Conservation (phyloP, 2,329 filamentous ascomycete genomes). For the Talaromyces sp. region DNA sequence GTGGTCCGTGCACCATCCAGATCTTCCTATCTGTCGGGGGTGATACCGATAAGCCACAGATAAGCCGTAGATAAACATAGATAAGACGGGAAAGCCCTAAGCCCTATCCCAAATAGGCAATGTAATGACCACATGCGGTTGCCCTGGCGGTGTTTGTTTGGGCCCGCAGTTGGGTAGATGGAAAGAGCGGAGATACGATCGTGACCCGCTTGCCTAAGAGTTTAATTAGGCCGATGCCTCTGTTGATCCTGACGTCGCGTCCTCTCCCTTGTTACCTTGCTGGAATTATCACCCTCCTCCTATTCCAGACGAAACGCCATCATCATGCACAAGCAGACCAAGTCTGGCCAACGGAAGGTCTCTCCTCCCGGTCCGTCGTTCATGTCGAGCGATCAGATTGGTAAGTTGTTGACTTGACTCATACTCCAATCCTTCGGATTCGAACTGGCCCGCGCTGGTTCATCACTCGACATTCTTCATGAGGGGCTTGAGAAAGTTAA, state of each 20-base stretch:
- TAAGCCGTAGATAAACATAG: constrained; percentile 2
- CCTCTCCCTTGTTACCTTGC: constrained; percentile 10
- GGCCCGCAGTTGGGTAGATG: constrained; percentile 4
- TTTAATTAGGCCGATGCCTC: constrained; percentile 5
- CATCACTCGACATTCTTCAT: not conserved
- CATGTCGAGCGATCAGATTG: constrained; percentile 51
- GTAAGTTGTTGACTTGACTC: constrained; percentile 33
- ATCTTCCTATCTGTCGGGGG: too few relatives aligned
- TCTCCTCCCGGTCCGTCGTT: constrained; percentile 50
- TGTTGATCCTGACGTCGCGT: constrained; percentile 16
- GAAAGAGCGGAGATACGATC: constrained; percentile 7
- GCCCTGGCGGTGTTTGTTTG: constrained; percentile 32
- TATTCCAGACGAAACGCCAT: constrained; percentile 6
- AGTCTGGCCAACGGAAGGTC: constrained; percentile 45
- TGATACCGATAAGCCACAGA: not conserved
- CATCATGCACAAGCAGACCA: constrained; percentile 45
- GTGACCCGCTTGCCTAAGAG: constrained; percentile 8
- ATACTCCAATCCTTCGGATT: not conserved
- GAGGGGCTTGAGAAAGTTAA: constrained; percentile 8
- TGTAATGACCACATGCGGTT: constrained; percentile 18
- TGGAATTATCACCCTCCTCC: not conserved
- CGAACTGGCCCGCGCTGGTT: not conserved
- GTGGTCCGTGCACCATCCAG: too few relatives aligned
- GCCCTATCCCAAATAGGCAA: constrained; percentile 17
- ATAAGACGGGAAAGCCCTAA: constrained; percentile 13